Evolutionary conservation across 2,329 filamentous ascomycete genomes (phyloP).

Genomic region (Diaporthe sp.): DNA sequence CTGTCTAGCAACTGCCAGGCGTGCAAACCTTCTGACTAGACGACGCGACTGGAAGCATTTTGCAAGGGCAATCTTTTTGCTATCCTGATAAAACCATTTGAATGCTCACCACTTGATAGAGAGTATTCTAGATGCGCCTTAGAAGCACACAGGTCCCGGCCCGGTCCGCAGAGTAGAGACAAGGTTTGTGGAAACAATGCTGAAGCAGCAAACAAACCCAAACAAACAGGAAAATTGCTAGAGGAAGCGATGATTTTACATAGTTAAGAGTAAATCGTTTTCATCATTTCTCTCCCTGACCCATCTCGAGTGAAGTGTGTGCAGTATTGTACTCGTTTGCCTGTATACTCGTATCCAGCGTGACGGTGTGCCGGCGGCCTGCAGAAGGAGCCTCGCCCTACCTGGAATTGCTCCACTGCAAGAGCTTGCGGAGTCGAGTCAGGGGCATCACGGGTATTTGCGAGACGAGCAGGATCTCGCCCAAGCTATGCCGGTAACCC

Average conservation of each 20-base stretch:
- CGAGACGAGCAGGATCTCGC: background rate
- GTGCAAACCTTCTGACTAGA: constrained; percentile 6
- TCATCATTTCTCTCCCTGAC: background rate
- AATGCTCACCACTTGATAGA: constrained; percentile 25
- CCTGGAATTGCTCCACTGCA: background rate
- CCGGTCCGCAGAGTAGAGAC: constrained; percentile 28
- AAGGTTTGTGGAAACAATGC: constrained; percentile 30
- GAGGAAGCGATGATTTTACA: constrained; percentile 34
- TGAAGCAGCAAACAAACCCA: constrained; percentile 31
- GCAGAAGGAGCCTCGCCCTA: background rate
- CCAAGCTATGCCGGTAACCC: background rate
- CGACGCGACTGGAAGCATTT: constrained; percentile 12
- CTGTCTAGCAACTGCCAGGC: background rate
- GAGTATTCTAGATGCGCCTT: constrained; percentile 25
- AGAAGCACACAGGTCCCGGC: constrained; percentile 19
- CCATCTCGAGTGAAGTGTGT: background rate
- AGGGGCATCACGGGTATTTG: background rate
- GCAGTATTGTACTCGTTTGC: background rate
- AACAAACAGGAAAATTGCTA: constrained; percentile 36
- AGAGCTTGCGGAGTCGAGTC: background rate
- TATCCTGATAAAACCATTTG: constrained; percentile 8
- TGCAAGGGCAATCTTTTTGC: constrained; percentile 16
- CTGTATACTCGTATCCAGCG: background rate
- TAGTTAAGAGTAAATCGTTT: constrained; percentile 28
- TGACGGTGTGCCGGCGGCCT: too few species aligned